Evolutionary conservation across 176 grass and related monocot genomes (phyloP), one percentile per base, ranked within the genome.

Genomic region (Paspalum notatum): DNA sequence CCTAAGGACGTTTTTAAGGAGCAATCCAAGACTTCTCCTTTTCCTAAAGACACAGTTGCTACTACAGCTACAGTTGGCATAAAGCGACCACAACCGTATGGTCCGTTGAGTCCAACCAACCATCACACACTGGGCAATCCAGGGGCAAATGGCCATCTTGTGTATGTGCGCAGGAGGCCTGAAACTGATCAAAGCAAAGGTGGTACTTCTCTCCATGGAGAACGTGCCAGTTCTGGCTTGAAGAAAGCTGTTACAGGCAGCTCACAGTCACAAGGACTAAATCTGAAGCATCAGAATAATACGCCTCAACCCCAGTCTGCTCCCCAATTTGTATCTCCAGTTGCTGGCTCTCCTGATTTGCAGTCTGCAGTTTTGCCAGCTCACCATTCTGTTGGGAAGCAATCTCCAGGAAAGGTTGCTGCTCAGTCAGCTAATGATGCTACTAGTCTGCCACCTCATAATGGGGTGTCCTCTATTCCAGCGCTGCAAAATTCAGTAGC

Each of bases 151-250:
- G 90, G 89, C 11, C 90, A 92, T 90, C 75, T 93, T 47, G 93
- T 96, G 7, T 98, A 95, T 82, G 92, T 93, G 49, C 84, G 96
- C 12, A 98, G 96, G 79, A 95, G 81, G 79, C 65, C 87, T 83
- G 96, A 98, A 72, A 84, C 73, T 17, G 92, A 93, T 67, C 96
- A 95, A 62, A 89, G 75, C 50, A 98, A 98, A 87, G 71, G 82
- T 44, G 70, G 64, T 17, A 45, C 78, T 80, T 75, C 72, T 71
- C 8, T 48, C 71, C 69, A 25, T 45, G 27, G 68, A 70, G 86
- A 71, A 84, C 71, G 78, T 71, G 57, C 61, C 11, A 68, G 39
- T 72, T 80, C 76, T 75, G 85, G 83, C 79, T 80, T 32, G 40
- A 90, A 89, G 62, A 89, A 66, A 79, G 39, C 62, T 79, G 59